Conservation (phyloP, 192 early-diverging fungal species). For the Coemansia sp. region DNA sequence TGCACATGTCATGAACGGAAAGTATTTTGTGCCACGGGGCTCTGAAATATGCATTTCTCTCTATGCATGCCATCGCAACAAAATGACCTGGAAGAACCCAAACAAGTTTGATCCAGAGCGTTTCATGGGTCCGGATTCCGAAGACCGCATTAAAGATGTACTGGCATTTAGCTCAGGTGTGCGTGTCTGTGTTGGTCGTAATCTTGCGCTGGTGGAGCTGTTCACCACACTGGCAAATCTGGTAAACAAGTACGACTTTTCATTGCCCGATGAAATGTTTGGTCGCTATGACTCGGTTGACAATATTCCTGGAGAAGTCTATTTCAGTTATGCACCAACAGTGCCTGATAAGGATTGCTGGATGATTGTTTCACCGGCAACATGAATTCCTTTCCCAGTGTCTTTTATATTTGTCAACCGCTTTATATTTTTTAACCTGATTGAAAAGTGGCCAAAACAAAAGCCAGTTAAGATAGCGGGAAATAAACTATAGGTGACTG, state of each 20-base stretch:
- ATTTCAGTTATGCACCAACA: background rate
- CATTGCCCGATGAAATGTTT: slow-evolving; percentile 6
- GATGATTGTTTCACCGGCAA: background rate
- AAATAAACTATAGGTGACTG: background rate
- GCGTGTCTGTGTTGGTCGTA: slow-evolving; percentile 41
- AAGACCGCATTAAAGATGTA: slow-evolving; percentile 10
- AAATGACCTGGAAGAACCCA: slow-evolving; percentile 18
- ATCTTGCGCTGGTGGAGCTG: slow-evolving; percentile 43
- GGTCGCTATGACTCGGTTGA: background rate
- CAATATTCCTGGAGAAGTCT: background rate
- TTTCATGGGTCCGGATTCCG: no score
- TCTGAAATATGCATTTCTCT: slow-evolving; percentile 21
- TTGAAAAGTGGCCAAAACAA: no score
- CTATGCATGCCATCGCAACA: slow-evolving; percentile 31
- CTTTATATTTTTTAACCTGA: no score
- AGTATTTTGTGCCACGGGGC: slow-evolving; percentile 20
- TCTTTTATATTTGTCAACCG: no score
- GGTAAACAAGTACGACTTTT: slow-evolving; percentile 29
- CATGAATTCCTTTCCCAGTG: no score
- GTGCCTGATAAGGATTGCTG: background rate
- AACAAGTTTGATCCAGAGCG: slow-evolving; percentile 36
- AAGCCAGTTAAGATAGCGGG: background rate
- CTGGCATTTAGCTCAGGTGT: slow-evolving; percentile 38
- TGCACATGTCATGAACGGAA: background rate
- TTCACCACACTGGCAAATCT: slow-evolving; percentile 46